Conservation (phyloP, 768 basidiomycete genomes). For the Leccinum uliginosum region DNA sequence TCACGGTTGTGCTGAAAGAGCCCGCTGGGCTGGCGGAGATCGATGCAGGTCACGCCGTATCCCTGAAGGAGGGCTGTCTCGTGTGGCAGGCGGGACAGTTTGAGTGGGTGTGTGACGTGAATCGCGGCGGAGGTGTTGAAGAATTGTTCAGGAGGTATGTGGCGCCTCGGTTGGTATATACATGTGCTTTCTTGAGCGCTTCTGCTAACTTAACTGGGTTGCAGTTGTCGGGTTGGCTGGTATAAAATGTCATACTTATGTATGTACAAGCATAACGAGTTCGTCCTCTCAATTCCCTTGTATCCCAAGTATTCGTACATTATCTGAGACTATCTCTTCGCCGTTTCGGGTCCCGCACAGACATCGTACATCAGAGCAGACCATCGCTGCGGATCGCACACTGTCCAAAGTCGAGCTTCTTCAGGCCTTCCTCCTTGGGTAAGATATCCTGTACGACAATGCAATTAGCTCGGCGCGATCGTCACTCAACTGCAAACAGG, state of each 20-base stretch:
- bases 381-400: constrained; percentile 66
- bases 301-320: background rate
- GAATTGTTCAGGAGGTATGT: constrained; percentile 27
- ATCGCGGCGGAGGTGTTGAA: constrained; percentile 18
- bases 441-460: constrained; percentile 51
- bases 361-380: constrained; percentile 31
- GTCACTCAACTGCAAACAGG: background rate
- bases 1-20: too few relatives aligned
- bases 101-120: too few relatives aligned
- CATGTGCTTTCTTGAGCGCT: too few relatives aligned
- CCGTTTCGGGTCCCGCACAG: background rate
- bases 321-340: background rate
- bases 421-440: constrained; percentile 59
- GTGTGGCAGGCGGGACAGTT: too few relatives aligned
- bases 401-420: constrained; percentile 56
- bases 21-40: too few relatives aligned
- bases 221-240: too few relatives aligned
- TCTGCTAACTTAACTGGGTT: too few relatives aligned
- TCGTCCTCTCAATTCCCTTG: background rate
- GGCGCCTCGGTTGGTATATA: too few relatives aligned
- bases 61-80: constrained; percentile 1
- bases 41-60: too few relatives aligned
- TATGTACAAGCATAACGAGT: background rate
- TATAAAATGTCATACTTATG: background rate
- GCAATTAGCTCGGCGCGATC: background rate